Evolutionary conservation across 2,329 filamentous ascomycete genomes (phyloP).

Genomic region (Oidium heveae): DNA sequence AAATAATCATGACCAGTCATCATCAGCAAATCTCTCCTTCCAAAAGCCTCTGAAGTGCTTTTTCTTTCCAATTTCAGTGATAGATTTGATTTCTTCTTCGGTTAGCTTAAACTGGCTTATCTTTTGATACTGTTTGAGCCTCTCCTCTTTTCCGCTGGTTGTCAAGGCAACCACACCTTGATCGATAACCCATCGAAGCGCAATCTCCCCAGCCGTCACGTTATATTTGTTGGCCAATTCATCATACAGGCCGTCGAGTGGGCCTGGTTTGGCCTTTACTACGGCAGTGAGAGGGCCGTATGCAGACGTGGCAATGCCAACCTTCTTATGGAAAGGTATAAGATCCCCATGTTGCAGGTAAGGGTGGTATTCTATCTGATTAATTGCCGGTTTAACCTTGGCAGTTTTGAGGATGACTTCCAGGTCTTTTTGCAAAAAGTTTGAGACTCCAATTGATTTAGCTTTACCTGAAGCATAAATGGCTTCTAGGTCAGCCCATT

Average conservation of each 20-base stretch:
- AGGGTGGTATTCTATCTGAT: conserved; percentile 65
- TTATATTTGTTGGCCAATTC: conserved; percentile 30
- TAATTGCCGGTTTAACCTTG: conserved; percentile 37
- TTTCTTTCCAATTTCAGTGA: conserved; percentile 20
- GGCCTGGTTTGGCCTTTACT: conserved; percentile 23
- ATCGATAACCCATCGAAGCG: conserved; percentile 32
- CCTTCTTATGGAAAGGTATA: conserved; percentile 27
- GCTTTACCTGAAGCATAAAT: conserved; percentile 41
- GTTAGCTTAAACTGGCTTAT: conserved; percentile 31
- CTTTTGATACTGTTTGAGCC: conserved; percentile 29
- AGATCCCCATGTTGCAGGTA: conserved; percentile 42
- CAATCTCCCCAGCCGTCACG: conserved; percentile 28
- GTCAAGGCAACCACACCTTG: conserved; percentile 32
- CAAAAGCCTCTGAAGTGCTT: no score
- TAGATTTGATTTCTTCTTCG: conserved; percentile 28
- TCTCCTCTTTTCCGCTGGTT: conserved; percentile 30
- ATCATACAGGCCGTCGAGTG: conserved; percentile 25
- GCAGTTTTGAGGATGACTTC: conserved; percentile 31
- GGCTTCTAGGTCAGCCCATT: conserved; percentile 35
- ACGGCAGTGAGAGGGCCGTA: conserved; percentile 30
- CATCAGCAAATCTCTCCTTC: no score
- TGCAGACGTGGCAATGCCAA: conserved; percentile 29
- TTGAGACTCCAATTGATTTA: conserved; percentile 52
- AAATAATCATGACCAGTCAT: no score
- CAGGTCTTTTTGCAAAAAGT: conserved; percentile 35